Evolutionary conservation across 305 asterid genomes (phyloP).

Genomic region (Fraxinus platypoda): DNA sequence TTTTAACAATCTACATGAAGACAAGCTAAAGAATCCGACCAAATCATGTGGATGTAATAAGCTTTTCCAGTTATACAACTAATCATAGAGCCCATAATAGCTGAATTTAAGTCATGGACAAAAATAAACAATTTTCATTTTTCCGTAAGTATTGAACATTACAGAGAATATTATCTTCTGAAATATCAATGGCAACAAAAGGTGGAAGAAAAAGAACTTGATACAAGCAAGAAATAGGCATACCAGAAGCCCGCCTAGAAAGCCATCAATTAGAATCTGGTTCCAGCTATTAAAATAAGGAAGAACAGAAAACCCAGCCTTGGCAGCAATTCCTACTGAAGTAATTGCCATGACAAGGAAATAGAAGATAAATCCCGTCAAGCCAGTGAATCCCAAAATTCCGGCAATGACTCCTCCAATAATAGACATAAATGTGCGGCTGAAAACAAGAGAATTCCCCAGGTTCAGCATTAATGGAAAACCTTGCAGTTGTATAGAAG

Average conservation of each 20-base stretch:
- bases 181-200: background rate
- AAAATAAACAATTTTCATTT: background rate
- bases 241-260: slow-evolving; percentile 90
- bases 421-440: slow-evolving; percentile 94
- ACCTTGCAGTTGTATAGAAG: background rate
- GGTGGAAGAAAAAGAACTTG: background rate
- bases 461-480: slow-evolving; percentile 24
- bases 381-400: slow-evolving; percentile 70
- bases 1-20: background rate
- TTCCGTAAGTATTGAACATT: background rate
- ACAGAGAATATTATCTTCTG: background rate
- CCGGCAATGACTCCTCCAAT: slow-evolving; percentile 87
- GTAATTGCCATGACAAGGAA: slow-evolving; percentile 80
- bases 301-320: slow-evolving; percentile 69
- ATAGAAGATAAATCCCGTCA: slow-evolving; percentile 74
- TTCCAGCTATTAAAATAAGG: slow-evolving; percentile 87
- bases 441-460: slow-evolving; percentile 30
- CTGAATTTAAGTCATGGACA: background rate
- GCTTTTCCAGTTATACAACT: background rate
- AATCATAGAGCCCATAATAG: background rate
- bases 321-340: slow-evolving; percentile 72
- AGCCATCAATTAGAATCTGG: slow-evolving; percentile 66
- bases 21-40: background rate
- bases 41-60: background rate
- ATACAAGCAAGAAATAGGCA: background rate